Percentiles rank a stretch among this genome's conserved stretches.
Evolutionary conservation across 164 flowering plant genomes (phyloP).

Genomic region (Echeveria elegans): DNA sequence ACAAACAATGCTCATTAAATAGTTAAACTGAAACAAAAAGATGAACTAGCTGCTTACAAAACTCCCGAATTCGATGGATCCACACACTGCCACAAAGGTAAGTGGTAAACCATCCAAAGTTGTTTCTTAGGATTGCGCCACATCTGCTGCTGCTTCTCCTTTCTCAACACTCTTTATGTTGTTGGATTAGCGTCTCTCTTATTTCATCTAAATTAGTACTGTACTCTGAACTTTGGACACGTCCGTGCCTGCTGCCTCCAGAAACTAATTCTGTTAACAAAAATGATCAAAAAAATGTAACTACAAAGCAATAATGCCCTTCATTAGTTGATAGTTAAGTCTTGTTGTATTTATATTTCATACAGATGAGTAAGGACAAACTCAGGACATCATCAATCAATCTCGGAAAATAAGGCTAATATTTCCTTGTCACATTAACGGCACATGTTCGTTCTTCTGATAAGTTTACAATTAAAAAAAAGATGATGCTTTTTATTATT

Average conservation of each 20-base stretch:
- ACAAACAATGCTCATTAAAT: too few species aligned
- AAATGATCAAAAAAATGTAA: neutral
- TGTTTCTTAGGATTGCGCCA: conserved; percentile 8
- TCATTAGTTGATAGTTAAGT: neutral
- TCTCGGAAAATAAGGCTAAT: too few species aligned
- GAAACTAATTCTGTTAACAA: neutral
- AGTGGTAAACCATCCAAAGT: conserved; percentile 9
- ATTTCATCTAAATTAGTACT: conserved; percentile 14
- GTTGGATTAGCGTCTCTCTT: conserved; percentile 35
- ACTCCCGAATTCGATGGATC: conserved; percentile 8
- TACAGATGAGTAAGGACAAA: too few species aligned
- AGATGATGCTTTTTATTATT: too few species aligned
- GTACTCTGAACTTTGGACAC: conserved; percentile 22
- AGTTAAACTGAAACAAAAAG: too few species aligned
- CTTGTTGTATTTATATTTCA: neutral
- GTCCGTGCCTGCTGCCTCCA: conserved; percentile 32
- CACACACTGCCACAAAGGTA: conserved; percentile 9
- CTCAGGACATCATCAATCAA: too few species aligned
- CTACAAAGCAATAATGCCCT: neutral
- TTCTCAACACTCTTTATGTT: conserved; percentile 12
- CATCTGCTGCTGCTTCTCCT: conserved; percentile 10
- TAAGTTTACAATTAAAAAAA: too few species aligned
- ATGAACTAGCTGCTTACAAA: conserved; percentile 9
- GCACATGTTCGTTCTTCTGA: too few species aligned
- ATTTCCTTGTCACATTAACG: too few species aligned